These are phyloP conservation scores for Melanogaster broomeanus DNA, from an alignment of 768 basidiomycete species.

Conservation along the genomic window DNA sequence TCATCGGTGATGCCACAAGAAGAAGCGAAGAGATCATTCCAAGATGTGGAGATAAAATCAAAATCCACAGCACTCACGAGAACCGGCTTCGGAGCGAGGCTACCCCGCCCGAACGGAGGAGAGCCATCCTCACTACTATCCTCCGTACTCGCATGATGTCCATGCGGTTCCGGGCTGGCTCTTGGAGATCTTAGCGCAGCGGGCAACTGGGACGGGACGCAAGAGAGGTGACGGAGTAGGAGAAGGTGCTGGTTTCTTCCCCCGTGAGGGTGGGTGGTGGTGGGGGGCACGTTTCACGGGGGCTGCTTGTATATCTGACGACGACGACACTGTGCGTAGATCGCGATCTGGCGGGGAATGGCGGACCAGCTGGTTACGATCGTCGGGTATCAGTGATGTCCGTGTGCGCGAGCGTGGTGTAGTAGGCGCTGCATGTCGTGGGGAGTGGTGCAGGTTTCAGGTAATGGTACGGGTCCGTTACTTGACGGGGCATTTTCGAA, in stretches of 20 bases:
- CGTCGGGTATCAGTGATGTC: slow-evolving; percentile 27
- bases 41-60: background rate
- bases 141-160: background rate
- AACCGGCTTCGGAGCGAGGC: slow-evolving; percentile 47
- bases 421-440: slow-evolving; percentile 30
- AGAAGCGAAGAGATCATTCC: background rate
- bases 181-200: slow-evolving; percentile 20
- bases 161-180: slow-evolving; percentile 20
- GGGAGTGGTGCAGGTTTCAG: slow-evolving; percentile 10
- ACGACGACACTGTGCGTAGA: slow-evolving; percentile 50
- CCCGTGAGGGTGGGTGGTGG: slow-evolving; percentile 50
- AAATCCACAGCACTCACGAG: slow-evolving; percentile 42
- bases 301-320: slow-evolving; percentile 50
- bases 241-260: slow-evolving; percentile 38
- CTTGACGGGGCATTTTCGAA: slow-evolving; percentile 34
- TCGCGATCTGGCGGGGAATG: slow-evolving; percentile 28
- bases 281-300: slow-evolving; percentile 55
- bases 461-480: background rate
- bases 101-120: slow-evolving; percentile 25
- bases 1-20: background rate
- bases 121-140: slow-evolving; percentile 17
- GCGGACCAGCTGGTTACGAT: slow-evolving; percentile 15
- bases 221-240: slow-evolving; percentile 51
- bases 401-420: slow-evolving; percentile 46
- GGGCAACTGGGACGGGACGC: slow-evolving; percentile 50